phyloP scores from a whole-genome alignment of 1,284 basidiomycete genomes.

The Somion occarium region DNA sequence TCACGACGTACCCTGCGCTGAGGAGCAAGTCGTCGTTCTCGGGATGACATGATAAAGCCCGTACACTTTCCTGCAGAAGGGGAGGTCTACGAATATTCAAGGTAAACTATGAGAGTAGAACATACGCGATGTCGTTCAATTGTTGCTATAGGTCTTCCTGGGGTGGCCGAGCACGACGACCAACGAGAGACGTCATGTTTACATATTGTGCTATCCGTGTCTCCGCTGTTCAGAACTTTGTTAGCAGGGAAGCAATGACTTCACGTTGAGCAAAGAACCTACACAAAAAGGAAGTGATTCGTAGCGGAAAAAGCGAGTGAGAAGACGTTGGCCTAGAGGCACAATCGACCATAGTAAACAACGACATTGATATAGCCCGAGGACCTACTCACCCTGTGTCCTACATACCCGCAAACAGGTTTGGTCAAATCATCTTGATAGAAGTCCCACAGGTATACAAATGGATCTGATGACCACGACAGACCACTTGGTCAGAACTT shows the following conservation, averaged over 20 bases:
- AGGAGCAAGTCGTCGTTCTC: constrained; percentile 61
- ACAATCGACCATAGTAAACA: not conserved
- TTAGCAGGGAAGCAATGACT: constrained; percentile 8
- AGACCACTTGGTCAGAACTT: not conserved
- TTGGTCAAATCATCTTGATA: constrained; percentile 50
- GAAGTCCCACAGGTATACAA: constrained; percentile 66
- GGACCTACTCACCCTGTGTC: constrained; percentile 39
- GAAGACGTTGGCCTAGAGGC: constrained; percentile 62
- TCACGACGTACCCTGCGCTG: constrained; percentile 52
- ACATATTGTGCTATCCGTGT: constrained; percentile 51
- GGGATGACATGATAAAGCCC: constrained; percentile 58
- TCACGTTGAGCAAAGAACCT: constrained; percentile 23
- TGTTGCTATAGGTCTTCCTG: constrained; percentile 15
- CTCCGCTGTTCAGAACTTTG: constrained; percentile 42
- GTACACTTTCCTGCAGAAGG: constrained; percentile 50
- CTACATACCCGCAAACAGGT: constrained; percentile 45
- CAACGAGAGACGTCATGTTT: constrained; percentile 48
- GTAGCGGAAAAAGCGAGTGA: constrained; percentile 61
- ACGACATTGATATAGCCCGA: not conserved
- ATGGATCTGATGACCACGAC: constrained; percentile 41
- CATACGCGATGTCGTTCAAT: constrained; percentile 19
- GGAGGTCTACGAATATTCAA: constrained; percentile 11
- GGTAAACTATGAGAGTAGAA: constrained; percentile 7
- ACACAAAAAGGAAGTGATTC: constrained; percentile 63
- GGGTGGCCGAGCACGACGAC: constrained; percentile 12